Conservation (phyloP, 1,139 yeast genomes). For the Pneumocystis oryctolagi region DNA sequence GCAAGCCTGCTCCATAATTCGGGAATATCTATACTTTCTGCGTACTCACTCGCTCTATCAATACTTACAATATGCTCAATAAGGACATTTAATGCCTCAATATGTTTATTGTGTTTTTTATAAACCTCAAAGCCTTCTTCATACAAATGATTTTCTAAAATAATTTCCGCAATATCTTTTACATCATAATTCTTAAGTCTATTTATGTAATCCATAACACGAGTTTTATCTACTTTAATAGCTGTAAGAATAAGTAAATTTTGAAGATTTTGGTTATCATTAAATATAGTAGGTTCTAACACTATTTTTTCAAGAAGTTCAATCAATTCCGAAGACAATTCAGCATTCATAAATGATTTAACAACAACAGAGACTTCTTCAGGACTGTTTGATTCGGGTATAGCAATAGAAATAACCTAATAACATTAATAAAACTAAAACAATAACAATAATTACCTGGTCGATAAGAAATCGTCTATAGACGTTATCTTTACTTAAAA, state of each 20-base stretch:
- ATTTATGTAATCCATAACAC: constrained; percentile 72
- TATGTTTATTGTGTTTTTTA: constrained; percentile 63
- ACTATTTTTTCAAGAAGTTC: constrained; percentile 91
- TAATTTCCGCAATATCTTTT: constrained; percentile 81
- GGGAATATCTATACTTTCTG: constrained; percentile 72
- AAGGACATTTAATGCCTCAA: constrained; percentile 75
- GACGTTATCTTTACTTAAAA: constrained; percentile 55
- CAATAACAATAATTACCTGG: constrained; percentile 27
- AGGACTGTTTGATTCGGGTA: constrained; percentile 88
- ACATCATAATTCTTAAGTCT: constrained; percentile 85
- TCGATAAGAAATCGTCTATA: constrained; percentile 87
- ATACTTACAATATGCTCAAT: constrained; percentile 87
- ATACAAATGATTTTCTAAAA: constrained; percentile 71
- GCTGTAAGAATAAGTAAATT: constrained; percentile 87
- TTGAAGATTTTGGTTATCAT: constrained; percentile 86
- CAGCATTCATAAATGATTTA: constrained; percentile 93
- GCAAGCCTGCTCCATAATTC: constrained; percentile 93
- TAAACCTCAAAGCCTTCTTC: constrained; percentile 95
- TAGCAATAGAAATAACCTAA: constrained; percentile 76
- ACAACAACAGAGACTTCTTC: constrained; percentile 93
- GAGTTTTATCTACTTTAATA: constrained; percentile 80
- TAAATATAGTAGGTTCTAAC: constrained; percentile 91
- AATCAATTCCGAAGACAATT: constrained; percentile 79
- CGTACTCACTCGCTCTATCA: constrained; percentile 88
- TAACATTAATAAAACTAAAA: neutral